Base-by-base conservation (phyloP, 495 filamentous ascomycete genomes). In the Penicillium canariense region DNA sequence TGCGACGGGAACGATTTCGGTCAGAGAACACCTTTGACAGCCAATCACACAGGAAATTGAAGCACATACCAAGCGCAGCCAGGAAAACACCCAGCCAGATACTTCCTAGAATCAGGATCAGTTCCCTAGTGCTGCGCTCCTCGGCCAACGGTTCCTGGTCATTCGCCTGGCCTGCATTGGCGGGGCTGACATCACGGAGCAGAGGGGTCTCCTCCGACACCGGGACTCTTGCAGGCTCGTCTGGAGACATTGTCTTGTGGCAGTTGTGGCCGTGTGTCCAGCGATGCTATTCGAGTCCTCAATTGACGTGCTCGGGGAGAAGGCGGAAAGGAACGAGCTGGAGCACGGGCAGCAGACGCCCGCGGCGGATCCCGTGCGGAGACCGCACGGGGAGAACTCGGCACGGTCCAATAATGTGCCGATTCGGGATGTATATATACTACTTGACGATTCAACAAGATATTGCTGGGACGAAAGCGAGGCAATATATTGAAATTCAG, bases 51-150 rank as follows among this genome's bases (percentile, higher is more conserved):
- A 48, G 3, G 0, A 4, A 30, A 26, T 23, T 4, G 3, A 25
- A 3, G 14, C 2, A 27, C 65, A 50, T 71, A 83, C 78, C 82
- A 9, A 94, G 68, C 12, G 91, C 90, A 32, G 88, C 87, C 1
- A 96, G 80, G 63, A 96, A 95, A 4, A 91, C 89, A 23, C 91
- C 89, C 3, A 92, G 60, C 82, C 87, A 91, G 30, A 87, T 72
- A 58, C 73, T 75, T 5, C 68, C 59, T 47, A 81, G 59, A 27
- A 79, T 70, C 12, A 78, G 15, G 12, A 78, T 60, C 46, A 81
- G 49, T 54, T 77, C 64, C 18, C 64, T 72, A 2, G 74, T 77
- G 26, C 61, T 74, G 40, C 66, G 66, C 52, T 80, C 77, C 42
- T 73, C 58, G 23, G 59, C 52, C 31, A 69, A 34, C 1, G 68